Conservation (phyloP, 1,284 basidiomycete species). For the Ceratobasidium sp. region DNA sequence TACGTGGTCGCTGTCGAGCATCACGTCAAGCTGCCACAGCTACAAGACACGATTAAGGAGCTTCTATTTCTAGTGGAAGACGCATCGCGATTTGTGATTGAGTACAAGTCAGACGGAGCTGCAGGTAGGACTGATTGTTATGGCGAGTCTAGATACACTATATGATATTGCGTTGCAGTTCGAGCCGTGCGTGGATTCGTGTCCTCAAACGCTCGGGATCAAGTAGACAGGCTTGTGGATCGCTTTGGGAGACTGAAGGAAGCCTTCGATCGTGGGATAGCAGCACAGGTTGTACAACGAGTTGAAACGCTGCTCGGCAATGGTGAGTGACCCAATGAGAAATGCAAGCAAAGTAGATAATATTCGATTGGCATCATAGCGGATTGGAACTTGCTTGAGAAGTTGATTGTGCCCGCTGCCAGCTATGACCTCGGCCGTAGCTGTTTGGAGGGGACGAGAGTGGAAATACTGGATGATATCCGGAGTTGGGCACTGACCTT, state of each 20-base stretch:
- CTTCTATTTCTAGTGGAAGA: constrained; percentile 11
- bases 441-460: not conserved
- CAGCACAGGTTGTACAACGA: not conserved
- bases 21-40: not conserved
- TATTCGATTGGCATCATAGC: not conserved
- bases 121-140: not conserved
- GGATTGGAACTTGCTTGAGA: not conserved
- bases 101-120: constrained; percentile 1
- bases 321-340: not conserved
- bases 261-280: not conserved
- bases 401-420: not conserved
- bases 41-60: not conserved
- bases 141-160: too few species aligned
- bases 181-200: not conserved
- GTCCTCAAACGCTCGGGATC: not conserved
- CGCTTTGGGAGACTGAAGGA: not conserved
- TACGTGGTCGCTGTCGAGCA: not conserved
- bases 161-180: not conserved
- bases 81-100: constrained; percentile 5
- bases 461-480: not conserved
- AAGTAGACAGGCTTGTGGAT: not conserved
- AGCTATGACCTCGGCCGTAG: not conserved
- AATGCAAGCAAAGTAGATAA: not conserved
- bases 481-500: not conserved
- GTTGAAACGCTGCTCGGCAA: not conserved